phyloP scores from a whole-genome alignment of 2,329 filamentous ascomycete species.

The Neospermospora avenae region DNA sequence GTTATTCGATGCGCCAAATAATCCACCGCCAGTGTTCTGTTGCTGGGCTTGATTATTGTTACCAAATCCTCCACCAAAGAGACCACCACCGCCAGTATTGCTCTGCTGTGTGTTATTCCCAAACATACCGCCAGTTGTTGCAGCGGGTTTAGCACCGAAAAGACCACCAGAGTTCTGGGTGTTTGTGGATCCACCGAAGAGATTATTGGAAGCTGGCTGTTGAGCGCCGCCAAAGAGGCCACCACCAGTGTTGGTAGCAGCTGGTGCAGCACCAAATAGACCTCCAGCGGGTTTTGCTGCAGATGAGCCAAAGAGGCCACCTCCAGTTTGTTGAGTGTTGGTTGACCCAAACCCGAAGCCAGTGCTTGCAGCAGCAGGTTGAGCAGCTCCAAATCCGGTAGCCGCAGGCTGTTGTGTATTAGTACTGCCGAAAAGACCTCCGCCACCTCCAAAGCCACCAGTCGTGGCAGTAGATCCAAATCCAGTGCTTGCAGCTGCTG shows the following conservation, averaged over 20 bases:
- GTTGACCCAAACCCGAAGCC: slow-evolving; percentile 41
- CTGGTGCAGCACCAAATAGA: slow-evolving; percentile 41
- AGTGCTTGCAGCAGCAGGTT: slow-evolving; percentile 39
- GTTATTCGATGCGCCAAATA: slow-evolving; percentile 52
- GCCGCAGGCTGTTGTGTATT: slow-evolving; percentile 32
- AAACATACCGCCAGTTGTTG: slow-evolving; percentile 40
- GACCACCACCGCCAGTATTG: slow-evolving; percentile 39
- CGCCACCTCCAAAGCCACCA: slow-evolving; percentile 29
- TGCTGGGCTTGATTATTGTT: slow-evolving; percentile 39
- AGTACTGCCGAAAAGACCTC: slow-evolving; percentile 38
- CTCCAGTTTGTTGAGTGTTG: slow-evolving; percentile 37
- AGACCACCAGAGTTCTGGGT: slow-evolving; percentile 31
- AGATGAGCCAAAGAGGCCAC: slow-evolving; percentile 37
- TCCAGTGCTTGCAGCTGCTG: slow-evolving; percentile 23
- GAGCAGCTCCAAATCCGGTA: slow-evolving; percentile 36
- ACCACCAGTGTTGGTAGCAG: slow-evolving; percentile 29
- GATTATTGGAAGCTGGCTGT: slow-evolving; percentile 34
- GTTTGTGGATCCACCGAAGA: slow-evolving; percentile 30
- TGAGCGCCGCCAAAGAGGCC: slow-evolving; percentile 40
- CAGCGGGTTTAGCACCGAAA: slow-evolving; percentile 29
- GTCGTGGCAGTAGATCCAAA: slow-evolving; percentile 29
- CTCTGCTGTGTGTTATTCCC: slow-evolving; percentile 35
- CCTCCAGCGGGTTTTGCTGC: slow-evolving; percentile 37
- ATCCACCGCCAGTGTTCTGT: slow-evolving; percentile 40
- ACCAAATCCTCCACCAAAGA: slow-evolving; percentile 36